phyloP scores from a whole-genome alignment of 2,329 filamentous ascomycete species.

The Neophaeococcomyces mojaviensis region DNA sequence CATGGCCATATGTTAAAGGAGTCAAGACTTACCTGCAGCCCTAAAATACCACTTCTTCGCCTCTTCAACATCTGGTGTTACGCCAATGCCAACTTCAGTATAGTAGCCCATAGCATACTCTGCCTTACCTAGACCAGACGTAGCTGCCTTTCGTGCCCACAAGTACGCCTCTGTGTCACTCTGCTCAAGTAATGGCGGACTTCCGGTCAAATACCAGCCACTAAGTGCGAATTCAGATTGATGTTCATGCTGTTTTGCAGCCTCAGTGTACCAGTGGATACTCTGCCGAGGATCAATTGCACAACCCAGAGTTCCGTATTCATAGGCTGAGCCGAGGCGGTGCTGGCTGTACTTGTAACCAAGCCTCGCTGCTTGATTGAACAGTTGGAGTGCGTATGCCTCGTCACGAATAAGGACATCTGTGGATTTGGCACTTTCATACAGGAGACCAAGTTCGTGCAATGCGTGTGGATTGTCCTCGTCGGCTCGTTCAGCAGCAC shows the following conservation, averaged over 20 bases:
- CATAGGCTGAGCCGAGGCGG: slow-evolving; percentile 76
- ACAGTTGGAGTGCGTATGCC: slow-evolving; percentile 69
- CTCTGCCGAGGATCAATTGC: slow-evolving; percentile 74
- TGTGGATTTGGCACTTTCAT: slow-evolving; percentile 50
- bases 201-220: slow-evolving; percentile 93
- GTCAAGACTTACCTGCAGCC: slow-evolving; percentile 70
- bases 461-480: slow-evolving; percentile 87
- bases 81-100: slow-evolving; percentile 88
- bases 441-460: slow-evolving; percentile 69
- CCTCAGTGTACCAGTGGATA: slow-evolving; percentile 89
- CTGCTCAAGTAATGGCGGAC: slow-evolving; percentile 77
- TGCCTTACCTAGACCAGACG: slow-evolving; percentile 80
- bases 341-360: slow-evolving; percentile 96
- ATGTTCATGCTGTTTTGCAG: slow-evolving; percentile 88
- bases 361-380: slow-evolving; percentile 75
- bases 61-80: slow-evolving; percentile 78
- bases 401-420: slow-evolving; percentile 76
- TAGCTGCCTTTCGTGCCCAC: slow-evolving; percentile 90
- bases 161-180: slow-evolving; percentile 94
- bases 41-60: slow-evolving; percentile 98
- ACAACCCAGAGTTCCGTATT: slow-evolving; percentile 79
- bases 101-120: slow-evolving; percentile 99
- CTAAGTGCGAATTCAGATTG: slow-evolving; percentile 78
- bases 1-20: neutral
- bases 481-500: slow-evolving; percentile 82